A percentile compares a stretch with the other conserved stretches of the same genome.
phyloP scores from a whole-genome alignment of 2,329 filamentous ascomycete genomes.

The Tympanopsis confertula region DNA sequence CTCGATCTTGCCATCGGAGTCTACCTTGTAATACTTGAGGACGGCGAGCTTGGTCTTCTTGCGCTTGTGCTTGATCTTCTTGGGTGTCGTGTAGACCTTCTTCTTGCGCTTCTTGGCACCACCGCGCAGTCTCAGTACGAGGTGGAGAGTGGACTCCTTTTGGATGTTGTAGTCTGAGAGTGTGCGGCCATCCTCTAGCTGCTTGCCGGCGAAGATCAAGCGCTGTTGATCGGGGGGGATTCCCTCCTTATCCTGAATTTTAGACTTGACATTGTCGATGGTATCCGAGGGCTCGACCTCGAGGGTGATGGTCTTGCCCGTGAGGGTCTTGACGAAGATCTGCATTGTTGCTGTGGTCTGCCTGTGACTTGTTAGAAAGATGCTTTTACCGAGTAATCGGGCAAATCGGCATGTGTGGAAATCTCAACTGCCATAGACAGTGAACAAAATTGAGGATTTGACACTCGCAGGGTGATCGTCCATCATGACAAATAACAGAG shows the following conservation, averaged over 20 bases:
- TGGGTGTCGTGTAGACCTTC: slow-evolving; percentile 99
- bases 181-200: slow-evolving; percentile 98
- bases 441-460: no score
- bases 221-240: slow-evolving; percentile 99
- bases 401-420: no score
- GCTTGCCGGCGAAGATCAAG: slow-evolving; percentile 99
- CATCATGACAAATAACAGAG: no score
- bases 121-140: slow-evolving; percentile 95
- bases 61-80: slow-evolving; percentile 99
- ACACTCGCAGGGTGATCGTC: no score
- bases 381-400: no score
- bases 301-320: slow-evolving; percentile 99
- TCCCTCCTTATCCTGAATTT: slow-evolving; percentile 97
- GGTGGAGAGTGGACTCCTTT: slow-evolving; percentile 98
- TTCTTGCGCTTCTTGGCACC: slow-evolving; percentile 99
- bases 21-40: slow-evolving; percentile 99
- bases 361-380: no score
- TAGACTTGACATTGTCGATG: slow-evolving; percentile 99
- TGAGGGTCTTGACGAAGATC: slow-evolving; percentile 76
- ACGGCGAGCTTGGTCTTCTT: slow-evolving; percentile 99
- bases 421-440: no score
- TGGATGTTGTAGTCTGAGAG: slow-evolving; percentile 99
- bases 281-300: slow-evolving; percentile 99
- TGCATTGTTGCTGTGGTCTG: slow-evolving; percentile 54
- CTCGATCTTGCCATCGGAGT: slow-evolving; percentile 99